These are phyloP conservation scores for Trichocladium antarcticum DNA, from an alignment of 495 filamentous ascomycete species.

Conservation along the genomic window DNA sequence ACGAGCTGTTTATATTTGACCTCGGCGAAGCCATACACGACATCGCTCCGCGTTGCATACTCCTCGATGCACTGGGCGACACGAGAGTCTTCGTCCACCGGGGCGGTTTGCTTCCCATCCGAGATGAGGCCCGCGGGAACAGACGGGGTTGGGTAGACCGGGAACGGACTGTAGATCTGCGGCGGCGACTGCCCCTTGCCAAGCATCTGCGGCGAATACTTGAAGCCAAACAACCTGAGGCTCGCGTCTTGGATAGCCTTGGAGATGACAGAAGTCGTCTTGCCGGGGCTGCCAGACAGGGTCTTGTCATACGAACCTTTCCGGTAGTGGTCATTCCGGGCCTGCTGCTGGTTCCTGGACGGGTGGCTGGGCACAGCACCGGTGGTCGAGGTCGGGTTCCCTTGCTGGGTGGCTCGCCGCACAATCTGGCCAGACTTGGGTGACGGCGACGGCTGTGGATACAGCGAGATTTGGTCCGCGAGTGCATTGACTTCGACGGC, in stretches of 20 bases:
- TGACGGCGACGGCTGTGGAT: slow-evolving; percentile 43
- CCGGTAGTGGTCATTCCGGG: slow-evolving; percentile 53
- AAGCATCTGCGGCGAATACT: slow-evolving; percentile 54
- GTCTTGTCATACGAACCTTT: slow-evolving; percentile 67
- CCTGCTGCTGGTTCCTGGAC: slow-evolving; percentile 56
- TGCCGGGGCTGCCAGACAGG: slow-evolving; percentile 63
- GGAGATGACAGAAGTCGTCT: slow-evolving; percentile 77
- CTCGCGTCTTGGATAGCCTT: slow-evolving; percentile 93
- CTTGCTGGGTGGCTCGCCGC: slow-evolving; percentile 53
- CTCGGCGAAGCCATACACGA: slow-evolving; percentile 93
- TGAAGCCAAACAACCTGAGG: slow-evolving; percentile 66
- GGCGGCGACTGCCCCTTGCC: slow-evolving; percentile 67
- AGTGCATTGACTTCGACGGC: slow-evolving; percentile 94
- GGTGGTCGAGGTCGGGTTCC: slow-evolving; percentile 44
- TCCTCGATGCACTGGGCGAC: slow-evolving; percentile 79
- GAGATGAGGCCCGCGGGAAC: slow-evolving; percentile 46
- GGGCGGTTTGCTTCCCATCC: slow-evolving; percentile 50
- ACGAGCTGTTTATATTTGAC: slow-evolving; percentile 96
- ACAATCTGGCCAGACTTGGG: slow-evolving; percentile 38
- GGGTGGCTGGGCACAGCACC: slow-evolving; percentile 46
- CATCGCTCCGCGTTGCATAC: slow-evolving; percentile 80
- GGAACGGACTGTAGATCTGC: slow-evolving; percentile 67
- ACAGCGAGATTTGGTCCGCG: slow-evolving; percentile 83
- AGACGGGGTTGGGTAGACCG: slow-evolving; percentile 63
- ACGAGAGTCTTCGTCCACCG: slow-evolving; percentile 68